Conservation (phyloP, 1,284 basidiomycete species). For the Pisolithus thermaeus region DNA sequence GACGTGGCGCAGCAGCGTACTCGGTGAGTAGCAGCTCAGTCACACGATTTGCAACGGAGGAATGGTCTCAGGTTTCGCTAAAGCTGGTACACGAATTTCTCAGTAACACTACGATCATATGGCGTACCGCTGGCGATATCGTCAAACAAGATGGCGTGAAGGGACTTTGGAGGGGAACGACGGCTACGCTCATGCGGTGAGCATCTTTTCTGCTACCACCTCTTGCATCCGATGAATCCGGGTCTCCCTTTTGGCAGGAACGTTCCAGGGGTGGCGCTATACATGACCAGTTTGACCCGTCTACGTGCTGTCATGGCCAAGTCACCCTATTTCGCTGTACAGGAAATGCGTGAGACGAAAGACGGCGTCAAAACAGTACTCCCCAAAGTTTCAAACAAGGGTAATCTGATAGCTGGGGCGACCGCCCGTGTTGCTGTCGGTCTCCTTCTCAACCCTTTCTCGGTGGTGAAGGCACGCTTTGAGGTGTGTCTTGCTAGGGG, state of each 20-base stretch:
- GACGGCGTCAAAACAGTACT: conserved; percentile 49
- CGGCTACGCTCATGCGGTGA: conserved; percentile 73
- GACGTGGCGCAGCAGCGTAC: conserved; percentile 37
- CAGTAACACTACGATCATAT: conserved; percentile 38
- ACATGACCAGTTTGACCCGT: conserved; percentile 83
- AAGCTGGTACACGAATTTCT: background rate
- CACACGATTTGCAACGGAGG: too few species aligned
- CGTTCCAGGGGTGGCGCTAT: conserved; percentile 89
- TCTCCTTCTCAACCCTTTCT: conserved; percentile 87
- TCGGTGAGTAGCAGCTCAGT: conserved; percentile 26
- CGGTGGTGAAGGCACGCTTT: conserved; percentile 91
- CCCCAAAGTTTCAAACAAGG: conserved; percentile 73
- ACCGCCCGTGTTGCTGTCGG: conserved; percentile 82
- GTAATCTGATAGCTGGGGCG: conserved; percentile 89
- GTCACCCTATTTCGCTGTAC: conserved; percentile 55
- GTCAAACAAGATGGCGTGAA: conserved; percentile 53
- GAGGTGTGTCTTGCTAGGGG: conserved; percentile 54
- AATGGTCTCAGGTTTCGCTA: background rate
- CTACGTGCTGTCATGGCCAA: conserved; percentile 66
- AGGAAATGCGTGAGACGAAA: conserved; percentile 23
- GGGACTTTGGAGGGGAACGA: conserved; percentile 85
- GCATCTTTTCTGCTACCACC: background rate
- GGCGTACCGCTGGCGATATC: conserved; percentile 53
- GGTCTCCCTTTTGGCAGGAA: conserved; percentile 48
- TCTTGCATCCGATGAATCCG: background rate